A percentile compares a stretch with the other conserved stretches of the same genome.
Conservation (phyloP, 441 rosid genomes). For the Eugenia klotzschiana region DNA sequence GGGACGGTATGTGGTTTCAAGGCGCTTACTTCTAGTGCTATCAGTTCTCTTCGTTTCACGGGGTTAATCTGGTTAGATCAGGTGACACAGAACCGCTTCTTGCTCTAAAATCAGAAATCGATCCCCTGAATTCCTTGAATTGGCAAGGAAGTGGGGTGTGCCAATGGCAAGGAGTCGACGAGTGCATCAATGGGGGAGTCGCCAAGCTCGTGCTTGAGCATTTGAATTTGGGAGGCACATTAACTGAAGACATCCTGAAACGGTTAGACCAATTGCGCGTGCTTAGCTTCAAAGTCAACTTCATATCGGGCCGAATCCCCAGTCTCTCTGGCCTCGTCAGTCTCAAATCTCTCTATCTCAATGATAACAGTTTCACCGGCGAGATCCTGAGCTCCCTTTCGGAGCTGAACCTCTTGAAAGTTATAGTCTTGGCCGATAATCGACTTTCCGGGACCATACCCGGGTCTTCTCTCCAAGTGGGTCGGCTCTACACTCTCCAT, state of each 20-base stretch:
- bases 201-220: conserved; percentile 67
- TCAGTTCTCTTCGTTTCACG: conserved; percentile 11
- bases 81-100: conserved; percentile 56
- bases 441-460: conserved; percentile 52
- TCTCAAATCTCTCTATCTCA: conserved; percentile 64
- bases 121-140: conserved; percentile 39
- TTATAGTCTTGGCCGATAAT: conserved; percentile 37
- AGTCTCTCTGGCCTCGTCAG: conserved; percentile 40
- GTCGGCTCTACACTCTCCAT: conserved; percentile 35
- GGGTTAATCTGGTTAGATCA: conserved; percentile 30
- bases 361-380: conserved; percentile 56
- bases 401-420: conserved; percentile 53
- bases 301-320: conserved; percentile 61
- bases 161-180: conserved; percentile 62
- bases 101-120: conserved; percentile 48
- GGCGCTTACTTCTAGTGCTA: not conserved
- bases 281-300: conserved; percentile 74
- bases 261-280: conserved; percentile 67
- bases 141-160: conserved; percentile 60
- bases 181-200: conserved; percentile 62
- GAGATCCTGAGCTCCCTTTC: conserved; percentile 45
- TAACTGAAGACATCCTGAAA: conserved; percentile 28
- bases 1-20: not conserved
- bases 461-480: conserved; percentile 31
- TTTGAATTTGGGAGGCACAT: conserved; percentile 44